Base-by-base conservation (phyloP, 495 filamentous ascomycete species). In the Pyronema domesticum region DNA sequence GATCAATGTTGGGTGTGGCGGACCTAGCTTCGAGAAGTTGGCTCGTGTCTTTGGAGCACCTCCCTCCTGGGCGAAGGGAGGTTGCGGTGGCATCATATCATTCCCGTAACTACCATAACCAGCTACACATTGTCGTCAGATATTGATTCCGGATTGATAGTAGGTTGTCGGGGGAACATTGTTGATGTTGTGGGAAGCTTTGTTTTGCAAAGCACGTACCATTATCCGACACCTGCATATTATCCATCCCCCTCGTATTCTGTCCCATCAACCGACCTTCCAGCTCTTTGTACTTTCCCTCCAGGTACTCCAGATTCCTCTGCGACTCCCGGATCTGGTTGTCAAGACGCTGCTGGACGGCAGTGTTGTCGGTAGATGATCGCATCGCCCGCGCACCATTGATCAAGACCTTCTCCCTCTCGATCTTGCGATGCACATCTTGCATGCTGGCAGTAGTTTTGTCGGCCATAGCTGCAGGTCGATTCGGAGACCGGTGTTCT, bases 21-120 rank as follows among this genome's bases (percentile, higher is more conserved):
- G 72, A 98, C 91, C 91, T 61, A 99, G 81, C 70, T 94, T 96
- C 60, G 86, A 91, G 67, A 87, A 99, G 67, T 96, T 95, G 19
- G 85, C 83, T 19, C 87, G 74, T 39, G 78, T 67, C 67, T 83
- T 88, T 51, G 86, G 84, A 37, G 82, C 74, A 50, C 18, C 23
- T 33, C 76, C 71, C 39, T 76, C 79, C 30, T 82, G 83, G 11
- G 80, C 74, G 67, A 80, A 96, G 6, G 89, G 89, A 55, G 81
- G 80, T 53, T 81, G 74, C 15, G 87, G 79, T 42, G 91, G 88
- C 83, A 88, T 88, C 67, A 86, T 74, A 57, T 85, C 76, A 18
- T 72, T 34, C 74, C 77, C 57, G 52, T 64, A 63, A 30, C 23
- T 8, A n/a, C 50, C 37, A 33, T 53, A 53, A n/a, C 50, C 50